Evolutionary conservation across 2,329 filamentous ascomycete genomes (phyloP).

Genomic region (Xylaria sp.): DNA sequence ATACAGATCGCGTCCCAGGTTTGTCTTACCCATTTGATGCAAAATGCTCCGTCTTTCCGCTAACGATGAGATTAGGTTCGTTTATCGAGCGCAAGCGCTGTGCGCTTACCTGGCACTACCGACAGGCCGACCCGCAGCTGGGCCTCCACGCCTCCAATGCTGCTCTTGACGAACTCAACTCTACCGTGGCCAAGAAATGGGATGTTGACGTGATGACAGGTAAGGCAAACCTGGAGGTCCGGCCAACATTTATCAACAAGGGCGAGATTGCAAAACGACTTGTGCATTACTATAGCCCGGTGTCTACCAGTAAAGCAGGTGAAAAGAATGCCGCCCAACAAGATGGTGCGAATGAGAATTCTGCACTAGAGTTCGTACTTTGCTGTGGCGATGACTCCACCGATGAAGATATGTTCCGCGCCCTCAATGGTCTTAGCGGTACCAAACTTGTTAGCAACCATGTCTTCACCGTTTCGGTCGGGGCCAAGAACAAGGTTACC

Average conservation of each 20-base stretch:
- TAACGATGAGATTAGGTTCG: constrained; percentile 66
- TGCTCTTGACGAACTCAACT: constrained; percentile 84
- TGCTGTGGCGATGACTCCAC: constrained; percentile 97
- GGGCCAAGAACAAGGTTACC: constrained; percentile 91
- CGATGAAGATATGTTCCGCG: constrained; percentile 96
- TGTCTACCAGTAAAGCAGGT: constrained; percentile 48
- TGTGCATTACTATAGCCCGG: constrained; percentile 75
- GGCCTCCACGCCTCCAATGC: constrained; percentile 82
- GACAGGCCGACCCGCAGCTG: constrained; percentile 86
- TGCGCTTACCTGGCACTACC: constrained; percentile 97
- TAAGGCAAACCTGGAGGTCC: constrained; percentile 96
- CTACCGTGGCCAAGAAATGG: constrained; percentile 79
- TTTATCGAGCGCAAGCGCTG: constrained; percentile 96
- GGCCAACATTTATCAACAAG: constrained; percentile 98
- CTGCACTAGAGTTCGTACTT: constrained; percentile 83
- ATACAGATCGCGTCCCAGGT: constrained; percentile 88
- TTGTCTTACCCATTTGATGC: constrained; percentile 48
- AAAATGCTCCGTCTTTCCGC: not conserved
- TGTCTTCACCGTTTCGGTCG: constrained; percentile 91
- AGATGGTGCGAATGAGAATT: constrained; percentile 57
- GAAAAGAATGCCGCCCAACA: constrained; percentile 27
- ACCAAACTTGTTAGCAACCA: constrained; percentile 69
- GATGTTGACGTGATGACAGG: constrained; percentile 97
- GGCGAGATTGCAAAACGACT: constrained; percentile 91
- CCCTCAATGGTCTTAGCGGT: constrained; percentile 71